phyloP scores from a whole-genome alignment of 257 asterid species.

The Solanum ossicruentum region DNA sequence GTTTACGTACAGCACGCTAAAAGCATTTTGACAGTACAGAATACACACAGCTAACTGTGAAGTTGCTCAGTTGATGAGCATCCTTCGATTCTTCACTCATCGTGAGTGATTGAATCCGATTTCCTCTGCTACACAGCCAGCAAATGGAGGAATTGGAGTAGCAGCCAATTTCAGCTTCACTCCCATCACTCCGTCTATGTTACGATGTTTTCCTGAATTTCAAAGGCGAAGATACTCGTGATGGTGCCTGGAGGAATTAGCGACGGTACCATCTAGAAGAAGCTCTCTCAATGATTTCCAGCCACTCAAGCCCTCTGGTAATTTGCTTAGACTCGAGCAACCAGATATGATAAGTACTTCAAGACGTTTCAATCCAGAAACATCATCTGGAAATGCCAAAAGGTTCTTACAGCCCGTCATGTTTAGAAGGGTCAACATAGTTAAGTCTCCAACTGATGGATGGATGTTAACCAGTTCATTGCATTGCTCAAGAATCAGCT shows the following conservation, averaged over 20 bases:
- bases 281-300: slow-evolving; percentile 18
- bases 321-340: slow-evolving; percentile 3
- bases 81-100: neutral
- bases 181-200: slow-evolving; percentile 1
- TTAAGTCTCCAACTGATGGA: slow-evolving; percentile 13
- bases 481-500: slow-evolving; percentile 14
- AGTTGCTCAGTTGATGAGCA: neutral
- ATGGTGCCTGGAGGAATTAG: slow-evolving; percentile 28
- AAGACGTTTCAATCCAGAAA: slow-evolving; percentile 19
- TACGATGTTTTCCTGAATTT: slow-evolving; percentile 20
- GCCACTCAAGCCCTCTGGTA: slow-evolving; percentile 12
- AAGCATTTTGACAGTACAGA: neutral
- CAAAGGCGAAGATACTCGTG: slow-evolving; percentile 20
- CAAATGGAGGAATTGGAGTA: neutral
- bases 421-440: slow-evolving; percentile 10
- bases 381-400: slow-evolving; percentile 11
- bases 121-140: neutral
- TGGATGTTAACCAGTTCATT: slow-evolving; percentile 3
- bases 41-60: neutral
- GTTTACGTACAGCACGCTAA: neutral
- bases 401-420: slow-evolving; percentile 10
- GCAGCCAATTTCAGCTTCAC: neutral
- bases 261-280: neutral
- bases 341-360: slow-evolving; percentile 22
- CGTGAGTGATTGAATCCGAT: neutral